Evolutionary conservation across 2,329 filamentous ascomycete species (phyloP), one percentile per base, ranked within the genome.

Genomic region (Fusarium compactum): DNA sequence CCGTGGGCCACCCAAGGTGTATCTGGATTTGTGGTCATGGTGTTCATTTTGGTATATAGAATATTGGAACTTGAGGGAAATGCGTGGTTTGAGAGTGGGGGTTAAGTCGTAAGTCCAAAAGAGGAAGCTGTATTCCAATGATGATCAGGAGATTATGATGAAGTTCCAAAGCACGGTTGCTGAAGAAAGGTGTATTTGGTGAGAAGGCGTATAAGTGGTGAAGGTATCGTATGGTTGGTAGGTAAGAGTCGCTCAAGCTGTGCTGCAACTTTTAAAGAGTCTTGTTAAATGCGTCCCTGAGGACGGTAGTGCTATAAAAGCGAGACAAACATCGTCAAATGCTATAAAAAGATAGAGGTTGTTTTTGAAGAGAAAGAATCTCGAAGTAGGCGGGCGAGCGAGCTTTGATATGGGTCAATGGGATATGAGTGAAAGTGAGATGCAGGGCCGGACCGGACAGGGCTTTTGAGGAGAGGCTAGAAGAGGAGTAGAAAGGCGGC

Each of bases 281-380:
- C 47, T 43, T 62, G 24, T 4, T 60, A 59, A 48, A 52, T 67
- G 71, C 76, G 78, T 80, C 79, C 79, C 78, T 78, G 75, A 77
- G 79, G 79, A 81, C 79, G 56, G 74, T 71, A 30, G 58, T 78
- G 79, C 74, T 81, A 81, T 81, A 81, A 81, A 48, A 71, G 72
- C 62, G 65, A 57, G 66, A 66, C 72, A 62, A 71, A 78, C 79
- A 81, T 81, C 63, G 67, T 81, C 71, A 72, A 77, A 69, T 71
- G 65, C 54, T 57, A 69, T 65, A 58, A 58, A 61, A 41, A 61
- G 29, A 58, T 57, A 41, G 47, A 66, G 38, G 55, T 73, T 51
- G 57, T 70, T 52, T 52, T 52, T 53, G 38, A 20, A 25, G 20
- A 20, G 38, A 50, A 20, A 51, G 29, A 53, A 50, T 52, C 50